Conservation (phyloP, 345 rosid species). For the Aethionema arabicum region DNA sequence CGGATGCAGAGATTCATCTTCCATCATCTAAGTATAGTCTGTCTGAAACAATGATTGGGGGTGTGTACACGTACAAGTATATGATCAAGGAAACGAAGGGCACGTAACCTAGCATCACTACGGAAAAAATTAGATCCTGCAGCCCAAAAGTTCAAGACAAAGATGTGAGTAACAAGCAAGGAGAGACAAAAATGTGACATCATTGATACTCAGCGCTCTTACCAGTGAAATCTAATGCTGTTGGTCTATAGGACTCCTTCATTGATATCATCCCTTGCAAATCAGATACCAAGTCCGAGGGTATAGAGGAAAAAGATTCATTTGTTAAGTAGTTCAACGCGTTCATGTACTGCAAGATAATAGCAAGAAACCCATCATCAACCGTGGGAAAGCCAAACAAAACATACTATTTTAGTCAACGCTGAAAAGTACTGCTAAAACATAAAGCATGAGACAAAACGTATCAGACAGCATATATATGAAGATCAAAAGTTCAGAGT, state of each 20-base stretch:
- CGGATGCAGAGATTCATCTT: conserved; percentile 10
- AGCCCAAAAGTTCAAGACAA: conserved; percentile 24
- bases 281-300: conserved; percentile 80
- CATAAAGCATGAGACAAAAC: background rate
- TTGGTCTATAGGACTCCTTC: conserved; percentile 83
- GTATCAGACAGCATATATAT: background rate
- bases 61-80: conserved; percentile 71
- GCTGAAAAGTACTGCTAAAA: background rate
- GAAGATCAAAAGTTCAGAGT: conserved; percentile 4
- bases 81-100: conserved; percentile 99
- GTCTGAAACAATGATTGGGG: conserved; percentile 11
- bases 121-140: conserved; percentile 88
- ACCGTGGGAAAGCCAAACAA: background rate
- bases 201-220: conserved; percentile 19
- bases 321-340: conserved; percentile 84
- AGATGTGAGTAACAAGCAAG: conserved; percentile 23
- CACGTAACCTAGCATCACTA: conserved; percentile 93
- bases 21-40: conserved; percentile 18
- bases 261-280: conserved; percentile 87
- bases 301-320: conserved; percentile 81
- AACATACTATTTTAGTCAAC: background rate
- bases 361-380: conserved; percentile 20
- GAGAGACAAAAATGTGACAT: conserved; percentile 3
- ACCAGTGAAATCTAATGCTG: conserved; percentile 95
- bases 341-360: conserved; percentile 75